Conservation (phyloP, 1,284 basidiomycete genomes). For the Cryptococcus sp. region DNA sequence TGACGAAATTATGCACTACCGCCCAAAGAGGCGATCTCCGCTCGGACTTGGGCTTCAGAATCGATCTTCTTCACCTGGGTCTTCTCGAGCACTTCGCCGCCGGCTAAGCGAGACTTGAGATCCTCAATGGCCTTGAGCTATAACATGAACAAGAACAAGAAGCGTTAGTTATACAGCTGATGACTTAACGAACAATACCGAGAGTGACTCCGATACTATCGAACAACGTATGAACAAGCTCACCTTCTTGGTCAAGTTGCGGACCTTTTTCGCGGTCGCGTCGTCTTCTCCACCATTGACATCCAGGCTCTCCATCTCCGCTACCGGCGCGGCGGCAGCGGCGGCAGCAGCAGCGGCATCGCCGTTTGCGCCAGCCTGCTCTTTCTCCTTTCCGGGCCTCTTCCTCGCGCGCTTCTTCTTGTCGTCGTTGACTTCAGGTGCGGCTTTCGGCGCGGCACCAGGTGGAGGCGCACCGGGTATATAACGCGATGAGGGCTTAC, state of each 20-base stretch:
- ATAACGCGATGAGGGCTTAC: conserved; percentile 56
- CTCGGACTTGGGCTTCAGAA: conserved; percentile 75
- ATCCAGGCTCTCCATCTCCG: conserved; percentile 32
- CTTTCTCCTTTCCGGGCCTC: conserved; percentile 58
- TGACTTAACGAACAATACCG: too few species aligned
- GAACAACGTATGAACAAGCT: conserved; percentile 40
- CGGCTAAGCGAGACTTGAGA: conserved; percentile 81
- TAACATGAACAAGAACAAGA: neutral
- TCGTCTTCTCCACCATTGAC: conserved; percentile 63
- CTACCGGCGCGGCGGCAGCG: conserved; percentile 24
- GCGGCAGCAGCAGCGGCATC: conserved; percentile 22
- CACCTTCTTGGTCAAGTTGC: conserved; percentile 93
- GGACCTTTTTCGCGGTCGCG: conserved; percentile 82
- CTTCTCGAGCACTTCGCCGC: conserved; percentile 85
- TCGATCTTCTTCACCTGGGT: conserved; percentile 97
- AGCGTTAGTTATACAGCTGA: too few species aligned
- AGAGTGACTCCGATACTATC: too few species aligned
- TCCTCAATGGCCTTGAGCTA: conserved; percentile 95
- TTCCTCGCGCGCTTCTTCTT: conserved; percentile 62
- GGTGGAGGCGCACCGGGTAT: conserved; percentile 66
- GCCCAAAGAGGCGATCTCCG: conserved; percentile 68
- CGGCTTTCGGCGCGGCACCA: conserved; percentile 22
- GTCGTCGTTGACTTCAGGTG: conserved; percentile 56
- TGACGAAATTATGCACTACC: conserved; percentile 22
- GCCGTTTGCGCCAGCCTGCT: conserved; percentile 47